phyloP scores from a whole-genome alignment of 2,329 filamentous ascomycete species.

The Colletotrichum sp. region DNA sequence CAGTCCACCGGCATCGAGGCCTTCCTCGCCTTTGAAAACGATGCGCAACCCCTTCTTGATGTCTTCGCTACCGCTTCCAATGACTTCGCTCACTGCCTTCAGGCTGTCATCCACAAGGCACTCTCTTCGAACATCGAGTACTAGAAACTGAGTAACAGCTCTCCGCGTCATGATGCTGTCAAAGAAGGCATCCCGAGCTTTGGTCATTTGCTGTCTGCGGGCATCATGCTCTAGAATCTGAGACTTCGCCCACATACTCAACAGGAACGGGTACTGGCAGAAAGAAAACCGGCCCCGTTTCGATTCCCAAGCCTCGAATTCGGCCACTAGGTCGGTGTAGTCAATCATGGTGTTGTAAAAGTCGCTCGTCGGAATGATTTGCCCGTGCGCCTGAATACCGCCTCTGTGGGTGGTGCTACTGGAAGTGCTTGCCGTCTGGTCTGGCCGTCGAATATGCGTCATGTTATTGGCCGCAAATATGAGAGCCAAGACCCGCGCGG shows the following conservation, averaged over 20 bases:
- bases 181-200: conserved; percentile 89
- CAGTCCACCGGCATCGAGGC: conserved; percentile 86
- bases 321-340: conserved; percentile 81
- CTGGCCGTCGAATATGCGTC: conserved; percentile 38
- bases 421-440: conserved; percentile 23
- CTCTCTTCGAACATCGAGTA: conserved; percentile 79
- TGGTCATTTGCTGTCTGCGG: conserved; percentile 85
- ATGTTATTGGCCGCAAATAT: conserved; percentile 82
- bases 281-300: conserved; percentile 79
- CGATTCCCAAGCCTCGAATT: conserved; percentile 89
- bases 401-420: conserved; percentile 36
- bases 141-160: conserved; percentile 77
- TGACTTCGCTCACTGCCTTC: conserved; percentile 81
- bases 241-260: conserved; percentile 93
- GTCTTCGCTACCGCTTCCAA: conserved; percentile 80
- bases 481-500: conserved; percentile 79
- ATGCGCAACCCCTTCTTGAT: conserved; percentile 91
- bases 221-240: conserved; percentile 89
- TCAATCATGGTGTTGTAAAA: conserved; percentile 91
- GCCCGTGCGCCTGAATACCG: conserved; percentile 57
- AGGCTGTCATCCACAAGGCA: conserved; percentile 90
- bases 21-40: conserved; percentile 86
- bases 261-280: conserved; percentile 89
- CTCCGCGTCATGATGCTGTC: conserved; percentile 81
- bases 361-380: conserved; percentile 78